These are phyloP conservation scores for Colletotrichum endophyticum DNA, from an alignment of 2,329 filamentous ascomycete species.

Conservation along the genomic window DNA sequence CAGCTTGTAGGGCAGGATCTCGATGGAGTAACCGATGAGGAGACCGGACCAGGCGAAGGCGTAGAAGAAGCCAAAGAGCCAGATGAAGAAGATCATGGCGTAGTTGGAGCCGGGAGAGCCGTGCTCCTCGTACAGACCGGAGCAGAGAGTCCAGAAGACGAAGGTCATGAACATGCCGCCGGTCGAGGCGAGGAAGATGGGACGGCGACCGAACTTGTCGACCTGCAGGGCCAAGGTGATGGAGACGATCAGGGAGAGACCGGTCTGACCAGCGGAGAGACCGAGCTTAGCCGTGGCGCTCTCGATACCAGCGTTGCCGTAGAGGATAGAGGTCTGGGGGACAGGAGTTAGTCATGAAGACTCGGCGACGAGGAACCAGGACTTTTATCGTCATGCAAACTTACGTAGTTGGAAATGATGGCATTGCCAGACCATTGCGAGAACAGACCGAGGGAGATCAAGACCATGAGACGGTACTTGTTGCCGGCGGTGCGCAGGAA, in stretches of 20 bases:
- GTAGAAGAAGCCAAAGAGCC: conserved; percentile 50
- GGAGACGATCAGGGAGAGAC: conserved; percentile 57
- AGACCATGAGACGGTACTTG: conserved; percentile 56
- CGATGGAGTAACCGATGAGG: conserved; percentile 57
- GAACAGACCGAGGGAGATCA: conserved; percentile 62
- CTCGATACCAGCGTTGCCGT: conserved; percentile 56
- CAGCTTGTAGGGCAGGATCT: conserved; percentile 56
- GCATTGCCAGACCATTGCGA: conserved; percentile 66
- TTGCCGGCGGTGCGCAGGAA: conserved; percentile 62
- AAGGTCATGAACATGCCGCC: conserved; percentile 53
- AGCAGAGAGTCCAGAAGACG: conserved; percentile 53
- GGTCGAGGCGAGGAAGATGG: conserved; percentile 55
- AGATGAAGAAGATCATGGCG: conserved; percentile 49
- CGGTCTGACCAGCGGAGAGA: conserved; percentile 50
- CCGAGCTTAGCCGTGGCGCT: conserved; percentile 49
- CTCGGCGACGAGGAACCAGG: background rate
- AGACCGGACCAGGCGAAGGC: conserved; percentile 62
- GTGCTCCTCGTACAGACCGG: conserved; percentile 49
- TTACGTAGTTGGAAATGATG: conserved; percentile 60
- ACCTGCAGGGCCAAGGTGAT: conserved; percentile 56
- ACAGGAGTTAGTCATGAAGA: background rate
- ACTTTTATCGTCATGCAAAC: background rate
- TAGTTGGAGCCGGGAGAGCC: conserved; percentile 36
- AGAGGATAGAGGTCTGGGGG: conserved; percentile 47
- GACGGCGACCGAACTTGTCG: conserved; percentile 60